Conservation (phyloP, 495 filamentous ascomycete genomes). For the Daldinia childiae region DNA sequence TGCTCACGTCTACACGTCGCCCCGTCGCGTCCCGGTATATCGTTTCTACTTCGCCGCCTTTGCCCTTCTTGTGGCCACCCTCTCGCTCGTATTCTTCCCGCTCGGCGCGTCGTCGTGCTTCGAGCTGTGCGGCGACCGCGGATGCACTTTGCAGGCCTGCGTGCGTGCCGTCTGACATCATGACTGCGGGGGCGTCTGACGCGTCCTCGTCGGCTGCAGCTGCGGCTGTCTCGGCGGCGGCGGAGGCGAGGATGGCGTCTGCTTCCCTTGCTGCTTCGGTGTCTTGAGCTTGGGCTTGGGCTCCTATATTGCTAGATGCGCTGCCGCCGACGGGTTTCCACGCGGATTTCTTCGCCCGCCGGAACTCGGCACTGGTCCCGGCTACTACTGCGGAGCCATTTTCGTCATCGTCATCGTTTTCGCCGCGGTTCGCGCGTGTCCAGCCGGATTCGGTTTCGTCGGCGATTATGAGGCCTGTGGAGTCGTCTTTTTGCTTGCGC, state of each 20-base stretch:
- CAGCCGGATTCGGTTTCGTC: slow-evolving; percentile 82
- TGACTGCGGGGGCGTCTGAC: slow-evolving; percentile 53
- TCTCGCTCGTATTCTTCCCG: slow-evolving; percentile 55
- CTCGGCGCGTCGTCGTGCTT: slow-evolving; percentile 58
- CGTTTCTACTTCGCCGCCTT: slow-evolving; percentile 69
- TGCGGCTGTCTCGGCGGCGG: slow-evolving; percentile 69
- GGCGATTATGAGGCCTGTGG: slow-evolving; percentile 79
- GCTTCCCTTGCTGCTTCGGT: slow-evolving; percentile 69
- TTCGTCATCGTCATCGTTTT: slow-evolving; percentile 57
- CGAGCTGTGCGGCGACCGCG: slow-evolving; percentile 79
- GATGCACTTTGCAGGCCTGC: slow-evolving; percentile 86
- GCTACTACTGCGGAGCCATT: slow-evolving; percentile 57
- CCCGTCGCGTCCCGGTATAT: slow-evolving; percentile 95
- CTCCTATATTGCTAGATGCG: slow-evolving; percentile 43
- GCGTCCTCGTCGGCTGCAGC: slow-evolving; percentile 55
- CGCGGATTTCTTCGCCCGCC: slow-evolving; percentile 75
- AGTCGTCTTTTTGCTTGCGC: slow-evolving; percentile 69
- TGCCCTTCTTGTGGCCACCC: slow-evolving; percentile 15
- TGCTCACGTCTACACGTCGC: slow-evolving; percentile 86
- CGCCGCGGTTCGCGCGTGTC: slow-evolving; percentile 54
- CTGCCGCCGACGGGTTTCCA: slow-evolving; percentile 78
- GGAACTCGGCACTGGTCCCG: slow-evolving; percentile 72
- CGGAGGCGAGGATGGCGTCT: slow-evolving; percentile 82
- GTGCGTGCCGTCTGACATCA: slow-evolving; percentile 85
- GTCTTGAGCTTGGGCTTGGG: slow-evolving; percentile 23